phyloP scores from a whole-genome alignment of 2,329 filamentous ascomycete species.

The Talaromyces sp. region DNA sequence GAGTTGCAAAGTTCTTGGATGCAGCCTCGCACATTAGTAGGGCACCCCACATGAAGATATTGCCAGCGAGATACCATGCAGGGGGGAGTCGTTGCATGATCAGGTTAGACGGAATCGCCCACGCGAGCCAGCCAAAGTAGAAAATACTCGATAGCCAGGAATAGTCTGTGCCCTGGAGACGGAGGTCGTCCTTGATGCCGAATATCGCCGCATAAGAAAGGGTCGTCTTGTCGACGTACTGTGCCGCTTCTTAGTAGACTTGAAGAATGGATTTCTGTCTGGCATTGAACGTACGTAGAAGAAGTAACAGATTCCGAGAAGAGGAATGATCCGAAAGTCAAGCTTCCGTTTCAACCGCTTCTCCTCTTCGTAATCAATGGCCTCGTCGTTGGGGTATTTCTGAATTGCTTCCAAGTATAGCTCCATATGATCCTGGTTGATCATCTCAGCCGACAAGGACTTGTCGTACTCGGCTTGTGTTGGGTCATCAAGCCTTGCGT shows the following conservation, averaged over 20 bases:
- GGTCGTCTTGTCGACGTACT: not conserved
- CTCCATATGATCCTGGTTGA: constrained; percentile 11
- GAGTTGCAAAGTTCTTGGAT: constrained; percentile 49
- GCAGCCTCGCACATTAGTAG: constrained; percentile 46
- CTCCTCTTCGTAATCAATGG: constrained; percentile 12
- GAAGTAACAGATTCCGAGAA: constrained; percentile 15
- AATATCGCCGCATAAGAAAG: not conserved
- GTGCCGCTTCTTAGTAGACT: not conserved
- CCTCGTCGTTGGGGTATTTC: constrained; percentile 13
- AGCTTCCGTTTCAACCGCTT: constrained; percentile 13
- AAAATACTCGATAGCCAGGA: constrained; percentile 43
- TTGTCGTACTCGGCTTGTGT: not conserved
- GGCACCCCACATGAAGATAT: constrained; percentile 29
- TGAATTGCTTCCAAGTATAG: constrained; percentile 15
- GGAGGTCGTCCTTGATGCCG: constrained; percentile 43
- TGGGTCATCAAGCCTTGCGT: not conserved
- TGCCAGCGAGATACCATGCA: constrained; percentile 17
- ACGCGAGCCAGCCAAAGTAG: constrained; percentile 41
- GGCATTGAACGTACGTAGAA: constrained; percentile 23
- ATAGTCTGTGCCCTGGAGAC: constrained; percentile 37
- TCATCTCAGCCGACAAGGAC: constrained; percentile 2
- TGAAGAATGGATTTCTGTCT: not conserved
- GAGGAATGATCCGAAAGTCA: constrained; percentile 11
- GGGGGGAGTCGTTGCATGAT: constrained; percentile 26
- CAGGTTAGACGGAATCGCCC: constrained; percentile 27